Conservation (phyloP, 1,284 basidiomycete species). For the Moesziomyces sp. region DNA sequence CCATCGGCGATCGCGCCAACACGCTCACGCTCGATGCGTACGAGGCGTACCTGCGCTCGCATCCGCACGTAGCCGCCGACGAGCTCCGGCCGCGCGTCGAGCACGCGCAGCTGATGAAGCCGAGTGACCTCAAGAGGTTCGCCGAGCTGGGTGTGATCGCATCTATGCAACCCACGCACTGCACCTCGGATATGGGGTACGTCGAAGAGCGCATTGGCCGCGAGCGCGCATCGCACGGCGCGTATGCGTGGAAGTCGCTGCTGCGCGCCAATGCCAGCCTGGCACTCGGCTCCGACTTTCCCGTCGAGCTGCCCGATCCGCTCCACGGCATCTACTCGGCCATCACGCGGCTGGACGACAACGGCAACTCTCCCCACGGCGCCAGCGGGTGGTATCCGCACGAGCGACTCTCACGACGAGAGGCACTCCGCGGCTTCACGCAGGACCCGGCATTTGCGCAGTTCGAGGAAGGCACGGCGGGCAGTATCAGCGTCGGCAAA, state of each 20-base stretch:
- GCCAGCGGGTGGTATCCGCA: constrained; percentile 74
- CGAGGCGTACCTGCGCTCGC: constrained; percentile 29
- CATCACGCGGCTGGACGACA: constrained; percentile 76
- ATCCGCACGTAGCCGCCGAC: constrained; percentile 2
- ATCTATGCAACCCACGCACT: constrained; percentile 93
- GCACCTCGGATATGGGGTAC: constrained; percentile 87
- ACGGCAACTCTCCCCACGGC: constrained; percentile 84
- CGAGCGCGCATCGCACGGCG: constrained; percentile 75
- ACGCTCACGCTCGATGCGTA: constrained; percentile 74
- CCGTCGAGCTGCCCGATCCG: constrained; percentile 71
- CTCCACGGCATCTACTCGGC: constrained; percentile 83
- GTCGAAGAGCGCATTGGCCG: constrained; percentile 52
- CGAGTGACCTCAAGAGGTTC: constrained; percentile 76
- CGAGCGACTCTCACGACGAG: constrained; percentile 78
- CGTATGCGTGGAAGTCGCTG: constrained; percentile 86
- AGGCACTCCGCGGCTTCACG: constrained; percentile 80
- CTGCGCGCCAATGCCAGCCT: constrained; percentile 73
- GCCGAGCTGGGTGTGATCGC: constrained; percentile 83
- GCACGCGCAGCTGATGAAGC: constrained; percentile 81
- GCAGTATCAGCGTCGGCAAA: constrained; percentile 76
- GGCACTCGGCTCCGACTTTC: constrained; percentile 89
- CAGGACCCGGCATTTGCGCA: constrained; percentile 85
- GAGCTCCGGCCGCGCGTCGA: constrained; percentile 80
- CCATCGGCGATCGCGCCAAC: constrained; percentile 90
- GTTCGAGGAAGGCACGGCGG: constrained; percentile 78